Conservation (phyloP, 2,329 filamentous ascomycete genomes). For the Trichocomaceae sp. region DNA sequence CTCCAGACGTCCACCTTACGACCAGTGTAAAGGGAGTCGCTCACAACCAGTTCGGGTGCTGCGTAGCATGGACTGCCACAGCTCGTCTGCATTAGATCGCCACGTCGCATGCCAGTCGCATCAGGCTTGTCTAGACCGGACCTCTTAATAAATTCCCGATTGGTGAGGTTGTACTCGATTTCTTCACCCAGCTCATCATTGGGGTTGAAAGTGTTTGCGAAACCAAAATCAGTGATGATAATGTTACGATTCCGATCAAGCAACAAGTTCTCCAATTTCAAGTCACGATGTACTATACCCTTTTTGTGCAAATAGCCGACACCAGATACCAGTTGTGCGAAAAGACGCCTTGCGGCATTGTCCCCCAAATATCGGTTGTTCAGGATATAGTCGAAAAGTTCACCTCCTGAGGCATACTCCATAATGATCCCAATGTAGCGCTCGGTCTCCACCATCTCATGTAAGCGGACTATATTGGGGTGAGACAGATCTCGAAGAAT, state of each 20-base stretch:
- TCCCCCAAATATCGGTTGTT: conserved; percentile 97
- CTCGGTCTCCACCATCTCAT: conserved; percentile 98
- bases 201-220: conserved; percentile 94
- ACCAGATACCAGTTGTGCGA: conserved; percentile 91
- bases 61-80: conserved; percentile 98
- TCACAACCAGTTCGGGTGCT: conserved; percentile 92
- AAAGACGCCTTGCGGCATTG: conserved; percentile 78
- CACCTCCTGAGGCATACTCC: conserved; percentile 94
- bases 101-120: conserved; percentile 68
- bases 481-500: conserved; percentile 84
- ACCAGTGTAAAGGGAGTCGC: conserved; percentile 93
- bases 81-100: conserved; percentile 97
- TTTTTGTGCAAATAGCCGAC: conserved; percentile 98
- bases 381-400: conserved; percentile 96
- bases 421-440: conserved; percentile 96
- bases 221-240: conserved; percentile 98
- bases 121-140: conserved; percentile 76
- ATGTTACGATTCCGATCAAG: conserved; percentile 97
- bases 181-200: conserved; percentile 82
- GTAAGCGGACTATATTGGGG: conserved; percentile 91
- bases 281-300: conserved; percentile 92
- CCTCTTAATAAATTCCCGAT: conserved; percentile 81
- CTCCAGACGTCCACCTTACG: conserved; percentile 99
- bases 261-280: conserved; percentile 93
- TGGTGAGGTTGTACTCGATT: conserved; percentile 77